Percentiles rank a stretch among this genome's conserved stretches.
phyloP scores from a whole-genome alignment of 805 yeast genomes.

The Tetrapisispora fleetii region DNA sequence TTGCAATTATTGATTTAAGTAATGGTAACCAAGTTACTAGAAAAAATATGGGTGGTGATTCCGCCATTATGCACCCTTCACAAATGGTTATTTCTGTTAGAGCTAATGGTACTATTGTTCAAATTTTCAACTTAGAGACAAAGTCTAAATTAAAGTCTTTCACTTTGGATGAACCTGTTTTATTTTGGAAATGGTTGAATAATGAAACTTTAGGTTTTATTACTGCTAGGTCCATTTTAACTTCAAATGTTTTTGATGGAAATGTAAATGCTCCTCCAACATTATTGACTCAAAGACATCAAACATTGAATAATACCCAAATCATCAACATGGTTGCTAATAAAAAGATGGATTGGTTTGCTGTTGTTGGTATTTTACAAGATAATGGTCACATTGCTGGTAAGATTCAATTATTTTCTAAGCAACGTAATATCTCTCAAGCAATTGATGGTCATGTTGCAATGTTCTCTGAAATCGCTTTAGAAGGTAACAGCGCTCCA shows the following conservation, averaged over 20 bases:
- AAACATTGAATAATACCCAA: constrained; percentile 67
- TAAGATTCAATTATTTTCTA: constrained; percentile 85
- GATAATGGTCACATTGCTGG: constrained; percentile 93
- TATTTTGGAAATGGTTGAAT: constrained; percentile 91
- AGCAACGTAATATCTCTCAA: constrained; percentile 85
- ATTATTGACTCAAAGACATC: constrained; percentile 75
- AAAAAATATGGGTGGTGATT: constrained; percentile 94
- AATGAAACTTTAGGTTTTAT: constrained; percentile 69
- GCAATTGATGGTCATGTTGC: constrained; percentile 98
- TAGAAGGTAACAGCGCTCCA: constrained; percentile 60
- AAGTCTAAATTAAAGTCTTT: constrained; percentile 85
- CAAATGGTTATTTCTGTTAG: constrained; percentile 83
- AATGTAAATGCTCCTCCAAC: constrained; percentile 71
- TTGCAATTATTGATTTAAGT: constrained; percentile 81
- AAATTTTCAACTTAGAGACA: constrained; percentile 79
- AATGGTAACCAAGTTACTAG: constrained; percentile 72
- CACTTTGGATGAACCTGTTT: constrained; percentile 78
- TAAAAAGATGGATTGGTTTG: constrained; percentile 79
- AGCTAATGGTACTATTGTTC: constrained; percentile 94
- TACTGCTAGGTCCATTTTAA: constrained; percentile 63
- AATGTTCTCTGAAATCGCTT: constrained; percentile 64
- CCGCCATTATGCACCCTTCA: constrained; percentile 92
- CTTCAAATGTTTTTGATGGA: constrained; percentile 78
- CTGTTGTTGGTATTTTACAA: constrained; percentile 89
- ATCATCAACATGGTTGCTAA: constrained; percentile 85